Conservation (phyloP, 352 stramenopile genomes). For the Thalassiosira ordinaria region DNA sequence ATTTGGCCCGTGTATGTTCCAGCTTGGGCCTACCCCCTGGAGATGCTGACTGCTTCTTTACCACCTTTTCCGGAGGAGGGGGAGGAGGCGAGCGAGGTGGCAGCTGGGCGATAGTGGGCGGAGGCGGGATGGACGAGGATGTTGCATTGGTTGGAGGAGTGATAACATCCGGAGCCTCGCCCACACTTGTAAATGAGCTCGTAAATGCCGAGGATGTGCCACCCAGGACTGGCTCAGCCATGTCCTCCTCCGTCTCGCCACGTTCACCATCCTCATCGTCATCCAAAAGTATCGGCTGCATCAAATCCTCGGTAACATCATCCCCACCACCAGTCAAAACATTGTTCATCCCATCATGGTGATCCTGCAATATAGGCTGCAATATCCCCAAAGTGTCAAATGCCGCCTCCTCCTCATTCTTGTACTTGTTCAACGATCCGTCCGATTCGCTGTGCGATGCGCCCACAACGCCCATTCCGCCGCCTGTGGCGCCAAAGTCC, state of each 20-base stretch:
- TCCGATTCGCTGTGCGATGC: slow-evolving; percentile 18
- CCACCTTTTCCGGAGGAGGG: slow-evolving; percentile 32
- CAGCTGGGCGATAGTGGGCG: not conserved
- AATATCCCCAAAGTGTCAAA: slow-evolving; percentile 62
- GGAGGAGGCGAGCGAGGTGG: slow-evolving; percentile 10
- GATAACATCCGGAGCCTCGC: too few relatives aligned
- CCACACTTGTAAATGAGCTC: not conserved
- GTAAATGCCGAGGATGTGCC: slow-evolving; percentile 3
- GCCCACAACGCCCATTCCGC: not conserved
- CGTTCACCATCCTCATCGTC: not conserved
- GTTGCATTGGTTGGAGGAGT: not conserved
- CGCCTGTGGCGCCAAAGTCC: slow-evolving; percentile 35
- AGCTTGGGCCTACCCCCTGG: too few relatives aligned
- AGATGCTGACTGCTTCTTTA: slow-evolving; percentile 8
- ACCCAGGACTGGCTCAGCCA: slow-evolving; percentile 3
- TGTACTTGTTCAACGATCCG: slow-evolving; percentile 18
- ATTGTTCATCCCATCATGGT: not conserved
- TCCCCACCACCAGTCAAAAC: not conserved
- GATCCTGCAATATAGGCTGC: slow-evolving; percentile 42
- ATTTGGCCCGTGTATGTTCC: too few relatives aligned
- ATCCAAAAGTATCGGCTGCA: slow-evolving; percentile 33
- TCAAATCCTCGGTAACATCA: not conserved
- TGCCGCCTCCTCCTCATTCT: slow-evolving; percentile 38
- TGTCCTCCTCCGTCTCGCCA: not conserved
- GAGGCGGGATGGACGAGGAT: not conserved